Evolutionary conservation across 148 eudicot genomes (phyloP).

Genomic region (Nepenthes mirabilis): DNA sequence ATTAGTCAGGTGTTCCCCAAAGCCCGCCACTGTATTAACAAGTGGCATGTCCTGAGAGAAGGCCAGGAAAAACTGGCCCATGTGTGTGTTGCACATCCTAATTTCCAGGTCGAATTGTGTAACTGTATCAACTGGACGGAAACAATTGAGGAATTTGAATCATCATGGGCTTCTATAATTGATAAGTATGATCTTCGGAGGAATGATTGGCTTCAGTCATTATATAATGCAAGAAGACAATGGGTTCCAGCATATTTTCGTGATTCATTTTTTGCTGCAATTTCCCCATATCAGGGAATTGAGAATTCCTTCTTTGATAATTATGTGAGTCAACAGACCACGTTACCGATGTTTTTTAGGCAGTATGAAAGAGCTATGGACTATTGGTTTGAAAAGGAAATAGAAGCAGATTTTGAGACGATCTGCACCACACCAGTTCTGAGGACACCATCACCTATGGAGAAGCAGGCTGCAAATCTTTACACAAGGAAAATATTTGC

Average conservation of each 20-base stretch:
- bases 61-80: constrained; percentile 65
- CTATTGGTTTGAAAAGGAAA: constrained; percentile 65
- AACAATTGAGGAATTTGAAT: constrained; percentile 84
- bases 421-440: constrained; percentile 50
- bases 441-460: constrained; percentile 96
- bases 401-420: constrained; percentile 79
- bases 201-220: constrained; percentile 74
- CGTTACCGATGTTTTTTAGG: constrained; percentile 78
- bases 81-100: constrained; percentile 51
- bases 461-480: constrained; percentile 75
- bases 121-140: constrained; percentile 79
- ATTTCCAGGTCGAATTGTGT: constrained; percentile 68
- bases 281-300: constrained; percentile 41
- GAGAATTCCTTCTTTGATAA: constrained; percentile 73
- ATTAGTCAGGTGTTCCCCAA: constrained; percentile 58
- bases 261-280: constrained; percentile 69
- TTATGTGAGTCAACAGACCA: constrained; percentile 66
- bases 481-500: constrained; percentile 74
- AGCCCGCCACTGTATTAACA: constrained; percentile 62
- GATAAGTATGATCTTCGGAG: constrained; percentile 63
- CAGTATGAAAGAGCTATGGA: constrained; percentile 93
- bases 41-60: constrained; percentile 81
- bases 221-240: constrained; percentile 45
- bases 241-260: constrained; percentile 92
- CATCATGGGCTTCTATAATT: constrained; percentile 52